Conservation (phyloP, 2,329 filamentous ascomycete genomes). For the Neopestalotiopsis sp. region DNA sequence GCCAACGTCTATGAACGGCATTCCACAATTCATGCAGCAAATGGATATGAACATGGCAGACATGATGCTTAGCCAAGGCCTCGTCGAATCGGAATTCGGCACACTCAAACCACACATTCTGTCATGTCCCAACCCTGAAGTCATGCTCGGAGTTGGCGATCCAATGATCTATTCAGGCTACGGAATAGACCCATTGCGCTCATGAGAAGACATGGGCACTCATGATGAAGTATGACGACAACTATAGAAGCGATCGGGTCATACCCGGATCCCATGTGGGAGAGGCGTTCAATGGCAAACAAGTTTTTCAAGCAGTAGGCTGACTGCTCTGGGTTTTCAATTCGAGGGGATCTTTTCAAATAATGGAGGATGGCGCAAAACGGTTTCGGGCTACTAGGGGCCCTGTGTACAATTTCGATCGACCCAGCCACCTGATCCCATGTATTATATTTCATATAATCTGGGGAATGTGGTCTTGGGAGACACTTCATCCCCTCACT, state of each 20-base stretch:
- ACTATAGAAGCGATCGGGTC: neutral
- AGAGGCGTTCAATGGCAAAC: neutral
- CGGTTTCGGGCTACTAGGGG: neutral
- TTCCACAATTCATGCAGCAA: conserved; percentile 48
- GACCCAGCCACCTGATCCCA: neutral
- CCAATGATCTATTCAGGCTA: conserved; percentile 64
- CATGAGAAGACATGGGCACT: conserved; percentile 21
- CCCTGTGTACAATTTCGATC: neutral
- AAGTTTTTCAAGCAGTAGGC: neutral
- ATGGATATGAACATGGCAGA: conserved; percentile 45
- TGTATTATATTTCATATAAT: neutral
- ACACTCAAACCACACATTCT: conserved; percentile 62
- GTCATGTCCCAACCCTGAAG: conserved; percentile 55
- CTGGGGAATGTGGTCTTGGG: neutral
- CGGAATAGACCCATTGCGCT: conserved; percentile 42
- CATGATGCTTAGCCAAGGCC: conserved; percentile 53
- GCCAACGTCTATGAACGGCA: conserved; percentile 38
- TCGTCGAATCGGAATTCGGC: conserved; percentile 57
- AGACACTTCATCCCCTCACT: neutral
- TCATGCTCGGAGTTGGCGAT: conserved; percentile 62
- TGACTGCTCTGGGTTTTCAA: neutral
- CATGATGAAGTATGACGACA: neutral
- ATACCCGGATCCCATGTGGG: neutral
- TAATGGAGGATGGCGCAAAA: neutral
- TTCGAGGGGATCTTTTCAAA: neutral